Percentiles rank a stretch among this genome's conserved stretches.
Evolutionary conservation across 495 filamentous ascomycete species (phyloP).

Genomic region (Mycothermus thermophilus): DNA sequence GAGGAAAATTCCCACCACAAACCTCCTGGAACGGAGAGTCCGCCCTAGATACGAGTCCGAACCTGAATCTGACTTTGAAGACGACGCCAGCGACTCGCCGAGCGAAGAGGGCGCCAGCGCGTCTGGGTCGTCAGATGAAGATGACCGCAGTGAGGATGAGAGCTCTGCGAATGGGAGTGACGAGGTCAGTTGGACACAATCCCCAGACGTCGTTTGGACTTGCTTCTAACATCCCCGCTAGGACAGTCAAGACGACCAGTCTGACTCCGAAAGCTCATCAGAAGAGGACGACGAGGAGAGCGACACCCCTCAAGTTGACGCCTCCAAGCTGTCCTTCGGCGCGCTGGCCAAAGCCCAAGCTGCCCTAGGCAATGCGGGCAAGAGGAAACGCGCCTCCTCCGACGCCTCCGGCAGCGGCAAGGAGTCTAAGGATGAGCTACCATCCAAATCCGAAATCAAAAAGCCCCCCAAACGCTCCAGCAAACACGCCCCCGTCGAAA

Average conservation of each 20-base stretch:
- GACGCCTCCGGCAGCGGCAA: constrained; percentile 4
- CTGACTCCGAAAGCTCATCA: too few relatives aligned
- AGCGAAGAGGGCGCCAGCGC: constrained; percentile 24
- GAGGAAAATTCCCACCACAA: constrained; percentile 15
- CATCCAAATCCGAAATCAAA: constrained; percentile 6
- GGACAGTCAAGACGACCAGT: background rate
- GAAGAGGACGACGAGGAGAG: constrained; percentile 23
- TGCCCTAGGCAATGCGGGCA: constrained; percentile 33
- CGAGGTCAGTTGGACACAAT: background rate
- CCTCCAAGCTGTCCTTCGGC: constrained; percentile 62
- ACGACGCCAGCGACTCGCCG: constrained; percentile 15
- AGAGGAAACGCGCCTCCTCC: constrained; percentile 2
- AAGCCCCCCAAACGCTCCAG: constrained; percentile 36
- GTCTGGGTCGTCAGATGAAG: constrained; percentile 13
- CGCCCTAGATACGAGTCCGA: constrained; percentile 40
- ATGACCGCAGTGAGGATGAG: background rate
- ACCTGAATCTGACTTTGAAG: constrained; percentile 37
- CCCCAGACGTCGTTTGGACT: too few relatives aligned
- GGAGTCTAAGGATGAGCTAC: constrained; percentile 4
- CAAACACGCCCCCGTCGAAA: constrained; percentile 78
- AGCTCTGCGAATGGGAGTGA: background rate
- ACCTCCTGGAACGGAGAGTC: constrained; percentile 42
- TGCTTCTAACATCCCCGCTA: background rate
- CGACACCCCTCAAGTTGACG: constrained; percentile 13
- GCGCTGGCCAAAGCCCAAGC: constrained; percentile 75